Base-by-base conservation (phyloP, 2,329 filamentous ascomycete species). In the Cladophialophora bantiana region DNA sequence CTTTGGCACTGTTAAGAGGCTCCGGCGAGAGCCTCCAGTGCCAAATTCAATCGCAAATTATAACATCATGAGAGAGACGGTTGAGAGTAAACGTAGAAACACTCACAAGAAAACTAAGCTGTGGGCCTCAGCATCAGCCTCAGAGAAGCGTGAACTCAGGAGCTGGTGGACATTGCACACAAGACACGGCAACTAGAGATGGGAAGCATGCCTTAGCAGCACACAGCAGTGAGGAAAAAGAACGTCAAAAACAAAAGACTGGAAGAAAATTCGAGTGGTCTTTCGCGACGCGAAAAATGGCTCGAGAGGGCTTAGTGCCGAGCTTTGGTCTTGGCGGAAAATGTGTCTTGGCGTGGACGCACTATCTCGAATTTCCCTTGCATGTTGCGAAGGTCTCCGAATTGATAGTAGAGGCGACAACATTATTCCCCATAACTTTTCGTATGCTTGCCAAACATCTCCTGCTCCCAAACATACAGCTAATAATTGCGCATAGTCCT, bases 31-130 rank as follows among this genome's bases (percentile, higher is more conserved):
- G 91, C 83, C 85, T 92, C 93, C 94, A 88, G 83, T 83, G 80
- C 80, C 80, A 83, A 85, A 86, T 90, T 97, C 93, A 96, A 94
- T 94, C 93, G 94, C 93, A 97, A 97, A 97, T 97, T 97, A 92
- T 91, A 84, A 90, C 93, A 96, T 97, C 94, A 92, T 90, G 74
- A 78, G 72, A 75, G 34, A 53, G 40, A 26, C 10, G n/a, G 20
- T 45, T 3, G 35, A 42, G 20, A 34, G 40, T 15, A 31, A 15
- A 32, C 4, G 32, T 12, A 52, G 42, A 40, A 6, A 45, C 31
- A 55, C 60, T 55, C 26, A 62, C 60, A 50, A 15, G 5, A 4
- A 3, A 31, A 48, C n/a, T 7, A 10, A 18, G 20, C 18, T 12
- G 45, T 50, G 20, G 20, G 10, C 18, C 12, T 31, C 4, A 3